Base-by-base conservation (phyloP, 805 yeast species). In the Brettanomyces nanus region DNA sequence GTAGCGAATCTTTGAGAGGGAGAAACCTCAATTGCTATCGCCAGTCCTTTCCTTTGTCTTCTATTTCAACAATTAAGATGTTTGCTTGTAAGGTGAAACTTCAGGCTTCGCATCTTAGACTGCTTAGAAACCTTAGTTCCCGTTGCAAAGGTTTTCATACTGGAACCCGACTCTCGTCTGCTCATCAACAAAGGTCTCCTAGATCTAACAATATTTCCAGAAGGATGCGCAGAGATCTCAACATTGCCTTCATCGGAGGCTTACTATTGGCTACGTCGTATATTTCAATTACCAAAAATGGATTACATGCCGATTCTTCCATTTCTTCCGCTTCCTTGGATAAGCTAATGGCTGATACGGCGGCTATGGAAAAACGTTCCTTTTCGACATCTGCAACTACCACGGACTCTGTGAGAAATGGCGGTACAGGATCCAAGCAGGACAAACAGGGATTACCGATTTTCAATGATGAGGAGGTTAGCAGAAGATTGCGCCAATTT, bases 401-500 rank as follows among this genome's bases (percentile, higher is more conserved):
- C 1, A 53, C 61, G 20, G 51, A 43, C 28, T 70, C 77, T 1
- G 54, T 71, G 53, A 66, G 58, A 37, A 56, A 61, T 23, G 63
- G 60, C 20, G 66, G 73, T 13, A 53, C 66, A 17, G 61, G 70
- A 4, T 34, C 46, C 11, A 53, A 52, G 26, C 52, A 56, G 22
- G 62, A 69, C 47, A 74, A 77, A 43, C 73, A 74, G 45, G 79
- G 75, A 3, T 65, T 81, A 2, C 69, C 68, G 38, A 54, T 80
- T 17, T 62, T 82, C 36, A 68, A 69, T 18, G 87, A 81, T 19
- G 80, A 74, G 22, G 89, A 85, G 50, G 87, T 87, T 7, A 72
- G 86, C 33, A 62, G 68, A 22, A 71, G 74, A 42, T 66, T 89
- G 45, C 73, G 89, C 41, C 77, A 77, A 47, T 66, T 68, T 46